These are phyloP conservation scores for Backusella liffmaniae DNA, from an alignment of 192 early-diverging fungal genomes.

Conservation along the genomic window DNA sequence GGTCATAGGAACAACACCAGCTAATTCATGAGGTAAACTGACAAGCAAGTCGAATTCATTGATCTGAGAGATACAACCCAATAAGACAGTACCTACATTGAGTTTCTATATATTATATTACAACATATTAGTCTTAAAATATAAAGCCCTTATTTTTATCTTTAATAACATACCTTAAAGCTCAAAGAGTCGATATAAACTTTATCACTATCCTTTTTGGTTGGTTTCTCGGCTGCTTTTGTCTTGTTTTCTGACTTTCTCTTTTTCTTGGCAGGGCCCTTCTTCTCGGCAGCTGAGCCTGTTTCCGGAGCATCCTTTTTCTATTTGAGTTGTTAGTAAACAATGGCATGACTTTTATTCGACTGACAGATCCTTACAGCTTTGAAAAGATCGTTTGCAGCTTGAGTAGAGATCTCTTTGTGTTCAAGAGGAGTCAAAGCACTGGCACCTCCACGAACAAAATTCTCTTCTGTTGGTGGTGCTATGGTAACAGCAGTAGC, in stretches of 20 bases:
- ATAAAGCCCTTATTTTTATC: background rate
- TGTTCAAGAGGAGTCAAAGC: conserved; percentile 81
- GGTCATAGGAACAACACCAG: conserved; percentile 82
- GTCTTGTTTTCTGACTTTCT: conserved; percentile 46
- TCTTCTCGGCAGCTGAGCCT: conserved; percentile 24
- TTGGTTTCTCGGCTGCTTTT: conserved; percentile 28
- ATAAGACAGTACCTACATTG: conserved; percentile 66
- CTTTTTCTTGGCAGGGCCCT: conserved; percentile 59
- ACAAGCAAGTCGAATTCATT: conserved; percentile 80
- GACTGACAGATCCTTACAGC: conserved; percentile 12
- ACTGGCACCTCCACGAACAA: conserved; percentile 83
- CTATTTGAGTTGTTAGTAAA: background rate
- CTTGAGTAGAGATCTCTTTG: conserved; percentile 75
- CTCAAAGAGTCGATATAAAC: conserved; percentile 46
- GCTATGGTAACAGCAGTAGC: conserved; percentile 25
- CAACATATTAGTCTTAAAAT: background rate
- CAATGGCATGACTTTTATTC: background rate
- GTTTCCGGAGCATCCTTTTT: conserved; percentile 18
- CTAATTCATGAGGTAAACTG: conserved; percentile 82
- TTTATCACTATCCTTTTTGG: conserved; percentile 27
- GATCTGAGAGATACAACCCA: conserved; percentile 81
- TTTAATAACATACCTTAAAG: conserved; percentile 50
- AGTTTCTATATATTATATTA: conserved; percentile 47
- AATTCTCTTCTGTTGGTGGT: conserved; percentile 58
- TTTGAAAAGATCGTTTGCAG: conserved; percentile 67